Base-by-base conservation (phyloP, 306 rosid species). In the Vigna trinervia region DNA sequence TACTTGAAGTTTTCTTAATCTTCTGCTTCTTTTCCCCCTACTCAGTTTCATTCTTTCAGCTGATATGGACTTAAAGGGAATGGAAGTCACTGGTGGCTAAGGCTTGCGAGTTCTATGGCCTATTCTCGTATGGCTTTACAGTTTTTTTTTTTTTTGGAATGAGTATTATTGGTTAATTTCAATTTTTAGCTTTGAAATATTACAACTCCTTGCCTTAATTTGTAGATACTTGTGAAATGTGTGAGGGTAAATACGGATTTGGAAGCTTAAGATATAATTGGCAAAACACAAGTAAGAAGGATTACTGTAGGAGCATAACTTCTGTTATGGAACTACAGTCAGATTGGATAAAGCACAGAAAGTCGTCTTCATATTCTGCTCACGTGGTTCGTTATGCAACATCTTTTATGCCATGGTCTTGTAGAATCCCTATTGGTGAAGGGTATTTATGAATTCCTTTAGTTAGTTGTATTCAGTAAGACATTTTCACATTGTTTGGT, bases 401-500 rank as follows among this genome's bases (percentile, higher is more conserved):
- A 52, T 88, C 86, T 77, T 90, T 88, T 82, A 88, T 86, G 92
- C 89, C 92, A 83, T 94, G 98, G 98, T 90, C 98, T 74, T 85
- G 93, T 83, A 89, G 87, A 89, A 90, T 94, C 67, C 98, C 94
- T 34, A 90, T 94, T 19, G 89, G 90, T 74, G 93, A 92, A 74
- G 92, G 88, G 78, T 94, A 86, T 83, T 88, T 88, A 89, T 8
- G 98, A 89, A 69, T 80, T 88, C 84, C 90, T 86, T 41, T 90
- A 89, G 7, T 67, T 45, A 45, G 56, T 22, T 45, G 56, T 67
- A 23, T 39, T 45, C 12, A 23, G 56, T 22, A 67, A 67, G 56
- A 22, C 56, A 23, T 46, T 67, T 66, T 67, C 54, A 23, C 73
- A 67, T 12, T 66, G 71, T 66, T 66, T 66, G 53, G 51, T 64